A percentile compares a stretch with the other conserved stretches of the same genome.
phyloP scores from a whole-genome alignment of 1,284 basidiomycete species.

The Malassezia slooffiae region DNA sequence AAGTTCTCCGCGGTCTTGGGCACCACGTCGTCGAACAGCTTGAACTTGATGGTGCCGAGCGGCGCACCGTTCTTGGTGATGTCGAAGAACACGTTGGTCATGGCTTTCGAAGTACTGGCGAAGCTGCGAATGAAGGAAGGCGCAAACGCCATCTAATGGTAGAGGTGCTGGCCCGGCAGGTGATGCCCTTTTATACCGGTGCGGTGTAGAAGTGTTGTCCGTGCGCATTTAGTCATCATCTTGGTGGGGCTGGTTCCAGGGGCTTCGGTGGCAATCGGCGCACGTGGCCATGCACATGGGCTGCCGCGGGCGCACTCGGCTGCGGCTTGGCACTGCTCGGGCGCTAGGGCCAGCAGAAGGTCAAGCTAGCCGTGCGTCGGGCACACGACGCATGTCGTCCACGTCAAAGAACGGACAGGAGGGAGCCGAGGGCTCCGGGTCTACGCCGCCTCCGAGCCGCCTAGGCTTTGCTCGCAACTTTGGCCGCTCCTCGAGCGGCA shows the following conservation, averaged over 20 bases:
- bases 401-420: too few species aligned
- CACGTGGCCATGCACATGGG: too few species aligned
- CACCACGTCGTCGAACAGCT: conserved; percentile 33
- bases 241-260: conserved; percentile 1
- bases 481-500: background rate
- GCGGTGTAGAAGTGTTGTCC: background rate
- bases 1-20: conserved; percentile 29
- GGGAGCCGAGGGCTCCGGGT: too few species aligned
- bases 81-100: conserved; percentile 58
- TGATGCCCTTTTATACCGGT: conserved; percentile 6
- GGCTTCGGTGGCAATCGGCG: conserved; percentile 9
- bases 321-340: too few species aligned
- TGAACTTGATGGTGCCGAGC: conserved; percentile 40
- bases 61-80: conserved; percentile 53
- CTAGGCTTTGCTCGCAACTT: background rate
- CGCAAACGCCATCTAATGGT: conserved; percentile 16
- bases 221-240: conserved; percentile 1
- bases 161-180: background rate
- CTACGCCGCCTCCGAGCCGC: too few species aligned
- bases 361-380: too few species aligned
- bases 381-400: too few species aligned
- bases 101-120: conserved; percentile 33
- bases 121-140: conserved; percentile 36
- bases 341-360: too few species aligned
- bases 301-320: too few species aligned